phyloP scores from a whole-genome alignment of 495 filamentous ascomycete genomes.

The Pyronema omphalodes region DNA sequence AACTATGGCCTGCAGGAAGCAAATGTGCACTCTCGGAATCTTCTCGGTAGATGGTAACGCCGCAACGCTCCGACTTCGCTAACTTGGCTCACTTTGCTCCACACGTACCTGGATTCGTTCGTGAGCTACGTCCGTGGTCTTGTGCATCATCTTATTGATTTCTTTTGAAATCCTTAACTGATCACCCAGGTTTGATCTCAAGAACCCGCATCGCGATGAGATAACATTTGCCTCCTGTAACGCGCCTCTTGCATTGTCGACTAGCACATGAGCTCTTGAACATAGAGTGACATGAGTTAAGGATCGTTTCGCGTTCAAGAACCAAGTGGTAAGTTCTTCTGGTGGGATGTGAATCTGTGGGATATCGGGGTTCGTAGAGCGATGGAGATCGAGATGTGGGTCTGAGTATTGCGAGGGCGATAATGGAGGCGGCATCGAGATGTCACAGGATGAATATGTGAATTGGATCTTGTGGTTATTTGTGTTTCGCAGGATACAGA shows the following conservation, averaged over 20 bases:
- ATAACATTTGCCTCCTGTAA: constrained; percentile 68
- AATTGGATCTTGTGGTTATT: too few relatives aligned
- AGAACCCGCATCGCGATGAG: constrained; percentile 55
- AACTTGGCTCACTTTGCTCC: constrained; percentile 27
- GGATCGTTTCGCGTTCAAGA: constrained; percentile 76
- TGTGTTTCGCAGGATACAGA: too few relatives aligned
- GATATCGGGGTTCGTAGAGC: background rate
- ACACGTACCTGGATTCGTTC: constrained; percentile 36
- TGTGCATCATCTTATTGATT: constrained; percentile 40
- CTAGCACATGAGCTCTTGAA: constrained; percentile 72
- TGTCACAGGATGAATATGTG: background rate
- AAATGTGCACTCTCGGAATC: too few relatives aligned
- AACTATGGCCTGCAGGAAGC: too few relatives aligned
- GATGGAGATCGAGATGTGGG: background rate
- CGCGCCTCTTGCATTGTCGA: constrained; percentile 51
- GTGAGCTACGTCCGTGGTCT: constrained; percentile 10
- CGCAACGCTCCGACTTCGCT: too few relatives aligned
- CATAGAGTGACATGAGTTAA: constrained; percentile 73
- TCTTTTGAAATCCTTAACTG: constrained; percentile 51
- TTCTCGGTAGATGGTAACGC: too few relatives aligned
- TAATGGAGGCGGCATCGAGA: background rate
- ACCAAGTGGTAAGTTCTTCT: constrained; percentile 23
- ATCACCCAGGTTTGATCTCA: constrained; percentile 51
- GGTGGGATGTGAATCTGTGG: background rate
- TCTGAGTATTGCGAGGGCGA: background rate